Conservation (phyloP, 352 stramenopile genomes). For the Elongisporangium prolatum region DNA sequence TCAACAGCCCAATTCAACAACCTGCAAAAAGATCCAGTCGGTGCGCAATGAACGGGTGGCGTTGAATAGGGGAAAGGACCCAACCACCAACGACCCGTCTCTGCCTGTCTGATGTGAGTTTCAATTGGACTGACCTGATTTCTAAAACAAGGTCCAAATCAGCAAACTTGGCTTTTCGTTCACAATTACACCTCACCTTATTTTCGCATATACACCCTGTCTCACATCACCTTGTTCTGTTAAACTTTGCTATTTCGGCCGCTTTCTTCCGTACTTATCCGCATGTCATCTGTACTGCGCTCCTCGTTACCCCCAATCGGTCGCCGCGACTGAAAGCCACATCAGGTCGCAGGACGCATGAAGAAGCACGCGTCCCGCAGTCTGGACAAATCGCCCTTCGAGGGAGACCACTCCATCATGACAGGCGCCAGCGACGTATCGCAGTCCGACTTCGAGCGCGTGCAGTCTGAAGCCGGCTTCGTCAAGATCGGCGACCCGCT, state of each 20-base stretch:
- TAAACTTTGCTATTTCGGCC: neutral
- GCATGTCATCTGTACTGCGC: neutral
- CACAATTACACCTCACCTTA: neutral
- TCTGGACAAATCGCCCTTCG: neutral
- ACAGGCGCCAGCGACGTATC: slow-evolving; percentile 8
- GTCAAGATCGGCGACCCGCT: slow-evolving; percentile 79
- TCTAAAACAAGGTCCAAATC: neutral
- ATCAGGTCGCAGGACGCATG: neutral
- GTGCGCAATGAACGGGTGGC: neutral
- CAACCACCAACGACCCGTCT: neutral
- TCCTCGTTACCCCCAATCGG: neutral
- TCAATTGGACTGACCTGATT: neutral
- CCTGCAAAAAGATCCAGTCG: neutral
- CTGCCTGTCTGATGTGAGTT: neutral
- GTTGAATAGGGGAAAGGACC: neutral
- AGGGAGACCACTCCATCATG: slow-evolving; percentile 13
- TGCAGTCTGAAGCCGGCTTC: slow-evolving; percentile 46
- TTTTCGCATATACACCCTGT: neutral
- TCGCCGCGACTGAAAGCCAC: neutral
- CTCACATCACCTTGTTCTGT: neutral
- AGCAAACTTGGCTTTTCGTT: no score
- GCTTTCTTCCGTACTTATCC: neutral
- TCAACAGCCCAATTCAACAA: neutral
- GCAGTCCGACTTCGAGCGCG: slow-evolving; percentile 49
- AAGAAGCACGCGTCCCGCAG: neutral